Evolutionary conservation across 106 monocot species (phyloP).

Genomic region (Hemerocallis citrina): DNA sequence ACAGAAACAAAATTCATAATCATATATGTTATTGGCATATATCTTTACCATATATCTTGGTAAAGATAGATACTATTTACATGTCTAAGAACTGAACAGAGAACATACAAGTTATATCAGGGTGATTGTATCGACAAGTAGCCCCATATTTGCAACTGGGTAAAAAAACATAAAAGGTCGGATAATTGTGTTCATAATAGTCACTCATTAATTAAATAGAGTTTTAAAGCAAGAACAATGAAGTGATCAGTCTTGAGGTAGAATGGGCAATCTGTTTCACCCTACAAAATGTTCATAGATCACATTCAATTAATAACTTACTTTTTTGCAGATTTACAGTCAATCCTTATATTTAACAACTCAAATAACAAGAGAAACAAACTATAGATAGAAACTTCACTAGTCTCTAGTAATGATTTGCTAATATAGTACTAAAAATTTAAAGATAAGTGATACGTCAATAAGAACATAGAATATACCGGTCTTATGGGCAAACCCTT

Average conservation of each 20-base stretch:
- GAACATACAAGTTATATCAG: conserved; percentile 60
- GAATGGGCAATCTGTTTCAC: conserved; percentile 89
- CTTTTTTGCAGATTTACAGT: neutral
- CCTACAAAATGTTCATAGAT: conserved; percentile 39
- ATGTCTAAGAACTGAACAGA: neutral
- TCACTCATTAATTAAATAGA: too few relatives aligned
- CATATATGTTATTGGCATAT: too few relatives aligned
- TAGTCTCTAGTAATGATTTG: neutral
- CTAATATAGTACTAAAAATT: too few relatives aligned
- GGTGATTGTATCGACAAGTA: conserved; percentile 82
- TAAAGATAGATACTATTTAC: too few relatives aligned
- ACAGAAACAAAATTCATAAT: too few relatives aligned
- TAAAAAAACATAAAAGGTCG: conserved; percentile 5
- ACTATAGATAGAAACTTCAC: too few relatives aligned
- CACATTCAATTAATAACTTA: neutral
- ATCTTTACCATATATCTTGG: too few relatives aligned
- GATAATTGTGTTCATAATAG: conserved; percentile 1
- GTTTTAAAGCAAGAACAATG: neutral
- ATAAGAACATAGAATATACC: too few relatives aligned
- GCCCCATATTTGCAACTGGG: conserved; percentile 92
- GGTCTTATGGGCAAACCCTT: too few relatives aligned
- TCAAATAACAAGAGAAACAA: too few relatives aligned
- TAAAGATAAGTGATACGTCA: too few relatives aligned
- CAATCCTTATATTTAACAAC: neutral
- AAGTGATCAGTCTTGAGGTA: conserved; percentile 75